Percentiles rank a stretch among this genome's conserved stretches.
Conservation (phyloP, 768 basidiomycete genomes). For the Suillus plorans region DNA sequence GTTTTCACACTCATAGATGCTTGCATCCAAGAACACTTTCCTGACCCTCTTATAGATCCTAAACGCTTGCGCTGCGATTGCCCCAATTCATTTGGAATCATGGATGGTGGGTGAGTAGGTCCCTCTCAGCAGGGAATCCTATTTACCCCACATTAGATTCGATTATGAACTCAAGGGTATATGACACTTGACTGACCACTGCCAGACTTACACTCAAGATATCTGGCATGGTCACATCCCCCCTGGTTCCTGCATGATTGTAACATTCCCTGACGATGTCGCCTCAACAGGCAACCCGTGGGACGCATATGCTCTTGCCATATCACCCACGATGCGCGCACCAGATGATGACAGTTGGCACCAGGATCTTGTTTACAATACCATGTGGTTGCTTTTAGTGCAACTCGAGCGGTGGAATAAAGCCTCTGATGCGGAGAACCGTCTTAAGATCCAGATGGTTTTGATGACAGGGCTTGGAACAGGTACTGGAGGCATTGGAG, state of each 20-base stretch:
- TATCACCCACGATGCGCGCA: conserved; percentile 34
- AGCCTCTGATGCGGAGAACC: not conserved
- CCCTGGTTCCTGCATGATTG: conserved; percentile 24
- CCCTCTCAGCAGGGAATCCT: too few species aligned
- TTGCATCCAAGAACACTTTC: not conserved
- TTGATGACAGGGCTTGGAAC: conserved; percentile 11
- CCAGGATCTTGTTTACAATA: conserved; percentile 34
- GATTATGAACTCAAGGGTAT: conserved; percentile 19
- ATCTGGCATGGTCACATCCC: conserved; percentile 21
- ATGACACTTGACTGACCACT: conserved; percentile 17
- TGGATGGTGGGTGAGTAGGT: conserved; percentile 27
- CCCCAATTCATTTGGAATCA: conserved; percentile 28
- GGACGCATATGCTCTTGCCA: conserved; percentile 14
- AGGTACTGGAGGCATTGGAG: conserved; percentile 3
- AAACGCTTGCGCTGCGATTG: conserved; percentile 16
- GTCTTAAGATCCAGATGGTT: not conserved
- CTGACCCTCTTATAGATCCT: not conserved
- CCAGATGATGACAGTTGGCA: conserved; percentile 30
- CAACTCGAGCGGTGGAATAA: conserved; percentile 27
- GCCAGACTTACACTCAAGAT: conserved; percentile 18
- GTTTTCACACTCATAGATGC: not conserved
- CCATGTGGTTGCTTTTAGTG: conserved; percentile 31
- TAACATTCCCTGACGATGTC: conserved; percentile 5
- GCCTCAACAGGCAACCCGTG: not conserved
- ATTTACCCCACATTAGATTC: conserved; percentile 20